Evolutionary conservation across 148 eudicot species (phyloP).

Genomic region (Salicornia ramosissima): DNA sequence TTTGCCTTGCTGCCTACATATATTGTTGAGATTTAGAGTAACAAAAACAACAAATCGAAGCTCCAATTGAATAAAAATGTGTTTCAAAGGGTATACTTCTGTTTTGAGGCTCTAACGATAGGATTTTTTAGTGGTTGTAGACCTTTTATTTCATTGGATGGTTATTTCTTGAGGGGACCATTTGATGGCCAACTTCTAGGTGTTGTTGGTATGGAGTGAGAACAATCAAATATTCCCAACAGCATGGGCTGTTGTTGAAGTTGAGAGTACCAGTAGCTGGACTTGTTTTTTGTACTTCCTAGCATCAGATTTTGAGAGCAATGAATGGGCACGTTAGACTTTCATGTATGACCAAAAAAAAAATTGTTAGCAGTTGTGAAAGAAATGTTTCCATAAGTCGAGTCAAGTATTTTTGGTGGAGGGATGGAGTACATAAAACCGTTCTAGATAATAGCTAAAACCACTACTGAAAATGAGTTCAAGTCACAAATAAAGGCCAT

Average conservation of each 20-base stretch:
- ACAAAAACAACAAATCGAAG: background rate
- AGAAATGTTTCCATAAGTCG: background rate
- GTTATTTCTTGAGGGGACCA: background rate
- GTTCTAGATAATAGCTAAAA: background rate
- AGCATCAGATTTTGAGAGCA: background rate
- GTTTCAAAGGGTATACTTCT: background rate
- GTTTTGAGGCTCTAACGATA: background rate
- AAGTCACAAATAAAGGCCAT: background rate
- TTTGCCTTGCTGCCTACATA: background rate
- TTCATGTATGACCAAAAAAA: background rate
- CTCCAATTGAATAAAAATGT: background rate
- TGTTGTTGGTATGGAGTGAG: background rate
- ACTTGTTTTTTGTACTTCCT: too few relatives aligned
- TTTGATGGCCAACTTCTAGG: background rate
- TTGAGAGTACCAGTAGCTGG: background rate
- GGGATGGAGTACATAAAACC: background rate
- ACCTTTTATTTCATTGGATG: conserved; percentile 9
- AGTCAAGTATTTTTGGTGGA: background rate
- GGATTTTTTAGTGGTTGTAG: background rate
- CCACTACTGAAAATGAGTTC: background rate
- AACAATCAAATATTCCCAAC: background rate
- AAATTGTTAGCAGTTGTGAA: background rate
- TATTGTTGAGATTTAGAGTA: background rate
- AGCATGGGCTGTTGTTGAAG: background rate
- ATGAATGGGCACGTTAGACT: background rate